These are phyloP conservation scores for Chiua virens DNA, from an alignment of 768 basidiomycete species.

Conservation along the genomic window DNA sequence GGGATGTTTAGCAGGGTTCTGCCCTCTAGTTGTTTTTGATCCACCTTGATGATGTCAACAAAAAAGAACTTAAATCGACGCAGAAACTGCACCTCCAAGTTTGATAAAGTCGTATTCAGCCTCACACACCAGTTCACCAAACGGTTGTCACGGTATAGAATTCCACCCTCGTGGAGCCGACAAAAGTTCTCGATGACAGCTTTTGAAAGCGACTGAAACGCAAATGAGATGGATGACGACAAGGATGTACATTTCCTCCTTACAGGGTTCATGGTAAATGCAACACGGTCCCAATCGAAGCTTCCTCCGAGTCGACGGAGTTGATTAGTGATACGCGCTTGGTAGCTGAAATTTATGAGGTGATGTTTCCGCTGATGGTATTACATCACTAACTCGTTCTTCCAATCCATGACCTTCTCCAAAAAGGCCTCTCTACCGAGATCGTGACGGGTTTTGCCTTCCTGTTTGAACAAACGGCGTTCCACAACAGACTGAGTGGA, in stretches of 20 bases:
- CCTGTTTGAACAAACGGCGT: conserved; percentile 81
- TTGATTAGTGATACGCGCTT: conserved; percentile 89
- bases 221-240: not conserved
- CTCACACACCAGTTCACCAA: conserved; percentile 98
- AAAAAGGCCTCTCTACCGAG: conserved; percentile 93
- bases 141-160: conserved; percentile 92
- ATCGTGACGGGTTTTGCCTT: conserved; percentile 85
- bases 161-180: conserved; percentile 84
- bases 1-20: conserved; percentile 87
- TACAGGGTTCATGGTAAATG: conserved; percentile 95
- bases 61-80: not conserved
- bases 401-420: conserved; percentile 93
- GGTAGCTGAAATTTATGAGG: conserved; percentile 59
- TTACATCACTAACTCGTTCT: conserved; percentile 75
- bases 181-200: conserved; percentile 94
- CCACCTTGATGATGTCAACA: conserved; percentile 56
- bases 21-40: conserved; percentile 85
- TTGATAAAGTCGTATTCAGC: conserved; percentile 96
- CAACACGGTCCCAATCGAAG: conserved; percentile 91
- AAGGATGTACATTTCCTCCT: conserved; percentile 12
- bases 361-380: not conserved
- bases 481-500: conserved; percentile 98
- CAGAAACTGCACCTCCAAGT: conserved; percentile 71
- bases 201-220: conserved; percentile 62
- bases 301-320: conserved; percentile 87